Conservation (phyloP, 805 yeast species). For the Spathaspora girioi region DNA sequence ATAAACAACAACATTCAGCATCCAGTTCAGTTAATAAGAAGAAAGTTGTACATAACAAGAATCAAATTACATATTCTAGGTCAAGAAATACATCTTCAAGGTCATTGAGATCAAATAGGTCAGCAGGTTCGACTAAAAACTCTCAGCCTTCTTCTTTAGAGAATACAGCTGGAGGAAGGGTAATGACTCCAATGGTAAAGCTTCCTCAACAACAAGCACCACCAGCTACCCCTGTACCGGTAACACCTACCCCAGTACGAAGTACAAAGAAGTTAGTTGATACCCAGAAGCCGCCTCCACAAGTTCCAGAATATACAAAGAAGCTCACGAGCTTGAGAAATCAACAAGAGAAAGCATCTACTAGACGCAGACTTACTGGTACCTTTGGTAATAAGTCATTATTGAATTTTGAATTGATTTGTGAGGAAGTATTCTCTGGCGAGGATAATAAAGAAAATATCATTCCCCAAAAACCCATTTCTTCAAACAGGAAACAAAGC, state of each 20-base stretch:
- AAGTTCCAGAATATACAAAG: background rate
- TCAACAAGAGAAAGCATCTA: background rate
- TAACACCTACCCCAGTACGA: background rate
- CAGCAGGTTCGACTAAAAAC: background rate
- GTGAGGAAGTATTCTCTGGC: constrained; percentile 29
- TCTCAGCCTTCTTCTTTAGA: constrained; percentile 1
- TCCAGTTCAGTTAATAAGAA: constrained; percentile 37
- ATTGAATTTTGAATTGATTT: constrained; percentile 26
- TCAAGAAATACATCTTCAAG: constrained; percentile 3
- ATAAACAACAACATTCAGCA: constrained; percentile 28
- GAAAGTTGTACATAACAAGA: constrained; percentile 21
- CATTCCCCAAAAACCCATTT: background rate
- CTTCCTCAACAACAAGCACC: constrained; percentile 12
- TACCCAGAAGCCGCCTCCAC: constrained; percentile 13
- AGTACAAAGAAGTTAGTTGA: constrained; percentile 5
- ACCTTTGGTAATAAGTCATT: constrained; percentile 20
- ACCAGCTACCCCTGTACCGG: constrained; percentile 6
- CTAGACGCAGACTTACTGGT: constrained; percentile 7
- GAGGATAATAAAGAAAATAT: constrained; percentile 9
- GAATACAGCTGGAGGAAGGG: background rate
- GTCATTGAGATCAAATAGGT: constrained; percentile 6
- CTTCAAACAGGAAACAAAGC: background rate
- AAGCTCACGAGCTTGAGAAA: background rate
- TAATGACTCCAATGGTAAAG: constrained; percentile 7
- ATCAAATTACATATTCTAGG: constrained; percentile 13